Evolutionary conservation across 2,329 filamentous ascomycete species (phyloP), one percentile per base, ranked within the genome.

Genomic region (Didymella keratinophila): DNA sequence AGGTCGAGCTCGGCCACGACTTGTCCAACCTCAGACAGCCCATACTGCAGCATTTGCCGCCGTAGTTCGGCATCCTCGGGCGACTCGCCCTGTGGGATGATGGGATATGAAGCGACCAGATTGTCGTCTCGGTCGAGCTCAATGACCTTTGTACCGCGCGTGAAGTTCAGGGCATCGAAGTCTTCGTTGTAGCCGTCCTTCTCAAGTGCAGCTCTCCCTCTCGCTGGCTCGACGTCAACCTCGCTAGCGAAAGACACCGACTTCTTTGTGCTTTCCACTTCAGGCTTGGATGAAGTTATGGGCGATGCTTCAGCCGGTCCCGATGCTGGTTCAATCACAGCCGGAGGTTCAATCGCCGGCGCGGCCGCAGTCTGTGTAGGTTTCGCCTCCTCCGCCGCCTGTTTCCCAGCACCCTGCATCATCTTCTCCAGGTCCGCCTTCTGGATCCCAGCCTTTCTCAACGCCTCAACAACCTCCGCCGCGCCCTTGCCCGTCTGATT

Each of bases 1-100:
- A 98, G 77, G 57, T 96, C 87, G 44, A 99, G 84, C 78, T 98
- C 93, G 16, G 95, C 95, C 16, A 99, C 95, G 2, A 99, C 91
- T 36, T 92, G 87, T 4, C 93, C 92, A 56, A 99, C 89, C 75
- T 98, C 94, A 43, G 89, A 89, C 77, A 97, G 81, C 61, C 91
- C 89, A 72, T 98, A 99, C 62, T 91, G 85, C 8, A 98, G 83
- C 93, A 99, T 98, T 71, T 97, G 89, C 56, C 89, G 86, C 6
- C 95, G 88, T 23, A 97, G 77, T 30, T 84, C 84, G 4, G 92
- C 90, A 62, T 97, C 94, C 64, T 96, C 93, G 12, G 85, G 82
- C 0, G 89, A 86, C 68, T 99, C 95, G 50, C 90, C 84, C 1
- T 88, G 83, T 1, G 92, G 90, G 14, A 90, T 84, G 12, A 92